A percentile compares a stretch with the other conserved stretches of the same genome.
phyloP scores from a whole-genome alignment of 805 yeast species.

The Metschnikowia picachoensis region DNA sequence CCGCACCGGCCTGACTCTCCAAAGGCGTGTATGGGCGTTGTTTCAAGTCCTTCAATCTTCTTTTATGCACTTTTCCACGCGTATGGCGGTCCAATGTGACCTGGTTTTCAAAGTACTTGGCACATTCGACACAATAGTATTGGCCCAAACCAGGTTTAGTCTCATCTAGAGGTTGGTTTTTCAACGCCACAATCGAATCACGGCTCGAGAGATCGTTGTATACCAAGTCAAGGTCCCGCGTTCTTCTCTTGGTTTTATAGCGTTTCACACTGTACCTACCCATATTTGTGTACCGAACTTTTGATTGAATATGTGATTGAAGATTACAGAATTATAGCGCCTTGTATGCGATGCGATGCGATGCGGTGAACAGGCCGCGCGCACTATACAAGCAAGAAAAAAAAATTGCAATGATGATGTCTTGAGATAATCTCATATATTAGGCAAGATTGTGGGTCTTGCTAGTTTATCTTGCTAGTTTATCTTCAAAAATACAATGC shows the following conservation, averaged over 20 bases:
- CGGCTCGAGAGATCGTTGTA: slow-evolving; percentile 66
- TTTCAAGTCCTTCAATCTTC: slow-evolving; percentile 74
- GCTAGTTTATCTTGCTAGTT: too few relatives aligned
- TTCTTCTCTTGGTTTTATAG: slow-evolving; percentile 87
- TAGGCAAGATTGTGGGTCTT: neutral
- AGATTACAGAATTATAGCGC: neutral
- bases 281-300: slow-evolving; percentile 39
- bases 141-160: slow-evolving; percentile 93
- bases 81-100: slow-evolving; percentile 68
- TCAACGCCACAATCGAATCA: slow-evolving; percentile 59
- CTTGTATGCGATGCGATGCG: neutral
- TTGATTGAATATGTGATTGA: too few relatives aligned
- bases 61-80: slow-evolving; percentile 75
- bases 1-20: slow-evolving; percentile 91
- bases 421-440: neutral
- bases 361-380: neutral
- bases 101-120: slow-evolving; percentile 82
- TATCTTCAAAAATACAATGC: too few relatives aligned
- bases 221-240: slow-evolving; percentile 79
- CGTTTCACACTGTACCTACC: slow-evolving; percentile 84
- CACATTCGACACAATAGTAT: slow-evolving; percentile 91
- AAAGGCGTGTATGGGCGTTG: slow-evolving; percentile 80
- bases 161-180: slow-evolving; percentile 86
- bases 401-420: too few relatives aligned
- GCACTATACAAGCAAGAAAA: neutral